Percentiles rank a stretch among this genome's conserved stretches.
Conservation (phyloP, 805 yeast genomes). For the Yarrowia osloensis region DNA sequence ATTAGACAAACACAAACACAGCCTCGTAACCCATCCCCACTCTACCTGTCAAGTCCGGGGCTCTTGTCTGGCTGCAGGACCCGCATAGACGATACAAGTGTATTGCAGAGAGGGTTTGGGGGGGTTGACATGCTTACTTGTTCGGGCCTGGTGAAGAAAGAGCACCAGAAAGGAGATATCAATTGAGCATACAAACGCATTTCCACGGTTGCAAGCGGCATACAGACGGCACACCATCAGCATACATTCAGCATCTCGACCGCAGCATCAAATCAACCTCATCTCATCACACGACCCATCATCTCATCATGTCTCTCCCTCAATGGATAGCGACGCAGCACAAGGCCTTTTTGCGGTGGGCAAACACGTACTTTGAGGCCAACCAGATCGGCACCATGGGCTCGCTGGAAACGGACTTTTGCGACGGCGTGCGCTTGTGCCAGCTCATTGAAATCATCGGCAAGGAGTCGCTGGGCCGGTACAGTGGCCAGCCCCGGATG, state of each 20-base stretch:
- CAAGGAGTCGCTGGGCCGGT: constrained; percentile 43
- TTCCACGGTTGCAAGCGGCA: neutral
- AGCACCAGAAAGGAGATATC: neutral
- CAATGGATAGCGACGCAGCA: constrained; percentile 47
- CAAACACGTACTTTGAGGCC: constrained; percentile 43
- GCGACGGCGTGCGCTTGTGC: constrained; percentile 44
- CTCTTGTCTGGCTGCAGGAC: neutral
- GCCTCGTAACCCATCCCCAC: no score
- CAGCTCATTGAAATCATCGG: constrained; percentile 45
- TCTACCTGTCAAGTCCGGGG: neutral
- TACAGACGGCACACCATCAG: neutral
- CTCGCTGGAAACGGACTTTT: constrained; percentile 40
- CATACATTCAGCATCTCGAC: no score
- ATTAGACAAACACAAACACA: no score
- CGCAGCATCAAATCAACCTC: neutral
- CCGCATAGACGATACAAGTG: constrained; percentile 17
- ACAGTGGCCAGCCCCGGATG: constrained; percentile 40
- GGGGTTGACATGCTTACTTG: neutral
- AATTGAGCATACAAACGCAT: neutral
- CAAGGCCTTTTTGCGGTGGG: constrained; percentile 46
- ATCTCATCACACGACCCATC: neutral
- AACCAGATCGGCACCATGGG: constrained; percentile 37
- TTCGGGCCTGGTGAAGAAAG: neutral
- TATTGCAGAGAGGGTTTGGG: constrained; percentile 5
- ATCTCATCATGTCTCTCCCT: constrained; percentile 39